Evolutionary conservation across 306 rosid genomes (phyloP).

Genomic region (Quercus variabilis): DNA sequence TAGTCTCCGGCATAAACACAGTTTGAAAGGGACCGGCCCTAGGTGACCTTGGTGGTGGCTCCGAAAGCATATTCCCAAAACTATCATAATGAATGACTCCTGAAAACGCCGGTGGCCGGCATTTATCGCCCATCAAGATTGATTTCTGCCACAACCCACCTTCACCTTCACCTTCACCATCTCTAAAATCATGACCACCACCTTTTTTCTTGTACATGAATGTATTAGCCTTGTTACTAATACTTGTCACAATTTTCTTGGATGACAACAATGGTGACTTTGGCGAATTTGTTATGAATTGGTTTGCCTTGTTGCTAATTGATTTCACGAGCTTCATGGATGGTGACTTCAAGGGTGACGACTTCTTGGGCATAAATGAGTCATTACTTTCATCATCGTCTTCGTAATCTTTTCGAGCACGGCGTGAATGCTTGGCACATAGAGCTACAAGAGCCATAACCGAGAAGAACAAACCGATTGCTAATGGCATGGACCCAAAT

Average conservation of each 20-base stretch:
- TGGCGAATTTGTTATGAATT: neutral
- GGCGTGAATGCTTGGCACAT: conserved; percentile 14
- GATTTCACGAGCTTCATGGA: too few relatives aligned
- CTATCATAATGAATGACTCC: conserved; percentile 42
- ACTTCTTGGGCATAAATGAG: too few relatives aligned
- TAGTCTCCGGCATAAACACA: neutral
- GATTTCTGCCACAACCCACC: conserved; percentile 43
- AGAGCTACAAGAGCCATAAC: conserved; percentile 16
- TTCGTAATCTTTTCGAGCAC: neutral
- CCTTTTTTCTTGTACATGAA: neutral
- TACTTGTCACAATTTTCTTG: conserved; percentile 11
- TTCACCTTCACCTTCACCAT: conserved; percentile 3
- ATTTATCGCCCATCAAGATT: conserved; percentile 48
- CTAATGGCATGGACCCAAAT: neutral
- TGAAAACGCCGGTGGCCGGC: conserved; percentile 36
- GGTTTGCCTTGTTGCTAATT: too few relatives aligned
- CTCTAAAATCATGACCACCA: neutral
- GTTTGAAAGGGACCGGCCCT: conserved; percentile 10
- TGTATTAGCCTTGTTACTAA: conserved; percentile 18
- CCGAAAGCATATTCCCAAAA: conserved; percentile 31
- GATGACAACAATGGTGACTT: neutral
- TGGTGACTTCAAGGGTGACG: too few relatives aligned
- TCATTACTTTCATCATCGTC: too few relatives aligned
- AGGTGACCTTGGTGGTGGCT: conserved; percentile 38
- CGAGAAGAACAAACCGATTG: conserved; percentile 10